Evolutionary conservation across 1,139 yeast genomes (phyloP), one percentile per base, ranked within the genome.

Genomic region (Geotrichum histeridarum): DNA sequence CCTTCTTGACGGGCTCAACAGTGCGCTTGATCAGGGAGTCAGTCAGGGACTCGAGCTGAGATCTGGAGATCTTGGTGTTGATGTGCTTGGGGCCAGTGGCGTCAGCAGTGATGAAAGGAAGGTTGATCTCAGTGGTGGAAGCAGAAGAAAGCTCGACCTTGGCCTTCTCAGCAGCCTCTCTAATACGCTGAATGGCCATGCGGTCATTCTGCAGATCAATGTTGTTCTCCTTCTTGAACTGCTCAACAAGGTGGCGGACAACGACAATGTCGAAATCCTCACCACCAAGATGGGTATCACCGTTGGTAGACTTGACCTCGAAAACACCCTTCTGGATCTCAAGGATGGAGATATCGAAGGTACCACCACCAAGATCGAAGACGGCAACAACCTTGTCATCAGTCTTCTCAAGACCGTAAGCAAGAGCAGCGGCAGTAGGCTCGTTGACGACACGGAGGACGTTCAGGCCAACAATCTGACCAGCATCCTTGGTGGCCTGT

Each of bases 81-180:
- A 91, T 90, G 78, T 91, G 98, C 81, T 91, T 91, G 76, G 98
- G 98, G 74, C 98, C 98, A 53, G 95, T 81, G 61, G 96, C 96
- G 70, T 87, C 78, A 61, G 94, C 94, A 64, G 95, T 91, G 75
- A 93, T 91, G 79, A 93, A 93, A 64, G 99, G 99, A 71, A 93
- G 82, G 83, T 91, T 91, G 71, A 93, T 83, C 73, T 93, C 98
- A 65, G 99, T 91, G 62, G 91, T 77, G 59, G 87, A 84, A 63
- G 97, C 88, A 48, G 97, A 89, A 48, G 99, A 91, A 71, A 91
- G 83, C 78, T 91, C 98, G 70, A 90, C 90, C 86, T 93, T 93
- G 70, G 99, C 99, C 86, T 93, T 91, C 81, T 93, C 99, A 63
- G 98, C 95, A 66, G 99, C 99, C 80, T 93, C 99, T 81, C 99